Percentiles rank a stretch among this genome's conserved stretches.
phyloP scores from a whole-genome alignment of 257 asterid species.

The Scutellaria galericulata region DNA sequence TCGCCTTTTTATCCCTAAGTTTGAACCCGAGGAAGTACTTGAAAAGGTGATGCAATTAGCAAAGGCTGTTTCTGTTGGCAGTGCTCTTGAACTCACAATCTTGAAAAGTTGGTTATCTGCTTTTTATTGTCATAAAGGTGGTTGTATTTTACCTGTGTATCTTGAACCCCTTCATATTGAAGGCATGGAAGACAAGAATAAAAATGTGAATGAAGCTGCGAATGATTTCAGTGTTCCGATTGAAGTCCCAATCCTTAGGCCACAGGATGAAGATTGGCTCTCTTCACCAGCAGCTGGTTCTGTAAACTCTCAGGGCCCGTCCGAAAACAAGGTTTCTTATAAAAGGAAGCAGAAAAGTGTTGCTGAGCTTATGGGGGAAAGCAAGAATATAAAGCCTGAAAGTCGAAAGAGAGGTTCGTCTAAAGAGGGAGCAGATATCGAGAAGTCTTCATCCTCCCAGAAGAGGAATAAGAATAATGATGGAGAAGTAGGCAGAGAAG shows the following conservation, averaged over 20 bases:
- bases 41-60: slow-evolving; percentile 42
- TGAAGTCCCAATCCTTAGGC: slow-evolving; percentile 58
- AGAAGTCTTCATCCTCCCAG: slow-evolving; percentile 32
- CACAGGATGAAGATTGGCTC: slow-evolving; percentile 52
- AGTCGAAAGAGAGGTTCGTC: slow-evolving; percentile 37
- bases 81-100: slow-evolving; percentile 50
- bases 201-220: slow-evolving; percentile 25
- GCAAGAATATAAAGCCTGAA: slow-evolving; percentile 33
- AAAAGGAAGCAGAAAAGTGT: slow-evolving; percentile 78
- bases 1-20: slow-evolving; percentile 40
- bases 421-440: slow-evolving; percentile 32
- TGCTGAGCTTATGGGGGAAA: slow-evolving; percentile 65
- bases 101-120: slow-evolving; percentile 63
- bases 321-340: slow-evolving; percentile 44
- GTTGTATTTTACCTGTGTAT: slow-evolving; percentile 45
- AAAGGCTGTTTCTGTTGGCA: slow-evolving; percentile 34
- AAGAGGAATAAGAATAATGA: slow-evolving; percentile 40
- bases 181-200: slow-evolving; percentile 68
- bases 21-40: slow-evolving; percentile 48
- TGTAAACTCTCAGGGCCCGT: slow-evolving; percentile 34
- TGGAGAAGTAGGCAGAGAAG: slow-evolving; percentile 32
- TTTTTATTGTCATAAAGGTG: slow-evolving; percentile 54
- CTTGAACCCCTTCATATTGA: slow-evolving; percentile 52
- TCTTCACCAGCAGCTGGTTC: slow-evolving; percentile 40
- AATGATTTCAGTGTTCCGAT: slow-evolving; percentile 49